Conservation (phyloP, 2,329 filamentous ascomycete genomes). For the Eutypella sp. region DNA sequence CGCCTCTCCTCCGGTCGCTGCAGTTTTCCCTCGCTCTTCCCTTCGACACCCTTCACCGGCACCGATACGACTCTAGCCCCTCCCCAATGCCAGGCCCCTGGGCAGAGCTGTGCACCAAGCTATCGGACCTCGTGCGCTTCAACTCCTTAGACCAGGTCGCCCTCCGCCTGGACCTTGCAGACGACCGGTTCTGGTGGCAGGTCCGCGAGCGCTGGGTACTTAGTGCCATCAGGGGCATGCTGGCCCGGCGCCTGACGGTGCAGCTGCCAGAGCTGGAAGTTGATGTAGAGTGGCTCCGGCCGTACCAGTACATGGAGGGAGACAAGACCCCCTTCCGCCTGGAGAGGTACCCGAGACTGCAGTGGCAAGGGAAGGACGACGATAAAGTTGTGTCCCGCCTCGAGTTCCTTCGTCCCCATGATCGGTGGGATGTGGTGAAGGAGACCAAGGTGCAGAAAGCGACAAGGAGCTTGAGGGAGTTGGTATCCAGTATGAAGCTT, state of each 20-base stretch:
- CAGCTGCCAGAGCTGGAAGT: constrained; percentile 14
- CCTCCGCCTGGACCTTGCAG: constrained; percentile 15
- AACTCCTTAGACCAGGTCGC: constrained; percentile 9
- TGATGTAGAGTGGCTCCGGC: constrained; percentile 6
- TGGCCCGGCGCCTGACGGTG: constrained; percentile 12
- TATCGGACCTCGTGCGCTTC: constrained; percentile 18
- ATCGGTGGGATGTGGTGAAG: not conserved
- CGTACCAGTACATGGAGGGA: constrained; percentile 12
- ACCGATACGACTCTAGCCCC: constrained; percentile 1
- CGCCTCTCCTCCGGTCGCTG: constrained; percentile 9
- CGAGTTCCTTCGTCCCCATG: constrained; percentile 1
- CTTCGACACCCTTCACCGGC: constrained; percentile 14
- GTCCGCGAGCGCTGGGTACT: constrained; percentile 20
- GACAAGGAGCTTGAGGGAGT: constrained; percentile 1
- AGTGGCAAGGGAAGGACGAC: constrained; percentile 1
- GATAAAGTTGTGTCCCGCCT: not conserved
- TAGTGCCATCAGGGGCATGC: constrained; percentile 12
- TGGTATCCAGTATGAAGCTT: constrained; percentile 19
- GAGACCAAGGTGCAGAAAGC: constrained; percentile 4
- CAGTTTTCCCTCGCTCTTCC: constrained; percentile 14
- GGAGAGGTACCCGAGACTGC: constrained; percentile 8
- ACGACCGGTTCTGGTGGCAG: constrained; percentile 14
- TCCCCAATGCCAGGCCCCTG: constrained; percentile 4
- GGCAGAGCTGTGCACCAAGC: constrained; percentile 13
- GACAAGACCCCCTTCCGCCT: constrained; percentile 6